A percentile compares a stretch with the other conserved stretches of the same genome.
These are phyloP conservation scores for Aspergillus hortae DNA, from an alignment of 2,329 filamentous ascomycete species.

Conservation along the genomic window DNA sequence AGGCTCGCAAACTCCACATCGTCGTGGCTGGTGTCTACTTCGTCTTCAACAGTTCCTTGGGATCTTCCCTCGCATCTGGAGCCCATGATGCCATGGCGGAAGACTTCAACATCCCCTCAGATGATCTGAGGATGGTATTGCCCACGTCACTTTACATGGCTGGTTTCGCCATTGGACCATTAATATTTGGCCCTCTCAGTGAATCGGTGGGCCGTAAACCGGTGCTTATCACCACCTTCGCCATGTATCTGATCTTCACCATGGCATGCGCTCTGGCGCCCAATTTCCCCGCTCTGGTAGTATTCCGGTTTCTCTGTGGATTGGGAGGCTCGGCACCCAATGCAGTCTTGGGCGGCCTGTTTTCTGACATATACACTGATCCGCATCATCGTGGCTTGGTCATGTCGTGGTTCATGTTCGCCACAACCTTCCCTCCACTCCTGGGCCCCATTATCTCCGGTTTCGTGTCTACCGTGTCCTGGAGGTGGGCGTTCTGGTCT, in stretches of 20 bases:
- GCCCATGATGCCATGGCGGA: constrained; percentile 13
- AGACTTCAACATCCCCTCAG: constrained; percentile 11
- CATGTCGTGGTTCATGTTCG: constrained; percentile 18
- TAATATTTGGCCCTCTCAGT: constrained; percentile 37
- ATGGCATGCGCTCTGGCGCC: constrained; percentile 38
- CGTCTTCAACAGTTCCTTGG: constrained; percentile 17
- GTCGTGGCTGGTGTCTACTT: constrained; percentile 14
- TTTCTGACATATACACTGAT: constrained; percentile 39
- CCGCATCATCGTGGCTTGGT: constrained; percentile 25
- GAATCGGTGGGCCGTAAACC: constrained; percentile 34
- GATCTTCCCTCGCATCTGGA: constrained; percentile 17
- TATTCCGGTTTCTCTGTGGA: constrained; percentile 41
- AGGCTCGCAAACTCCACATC: constrained; percentile 12
- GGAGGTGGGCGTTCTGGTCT: constrained; percentile 51
- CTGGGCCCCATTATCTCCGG: constrained; percentile 40
- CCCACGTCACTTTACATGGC: constrained; percentile 28
- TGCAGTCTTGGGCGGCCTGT: constrained; percentile 37
- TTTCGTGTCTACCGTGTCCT: constrained; percentile 30
- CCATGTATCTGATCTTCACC: constrained; percentile 33
- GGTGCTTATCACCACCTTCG: constrained; percentile 47
- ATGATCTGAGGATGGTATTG: constrained; percentile 23
- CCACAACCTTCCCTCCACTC: constrained; percentile 30
- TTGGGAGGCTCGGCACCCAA: constrained; percentile 36
- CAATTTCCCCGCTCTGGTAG: constrained; percentile 31
- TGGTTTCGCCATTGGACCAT: constrained; percentile 32